Percentiles rank a stretch among this genome's conserved stretches.
phyloP scores from a whole-genome alignment of 257 asterid species.

The Hygrophila difformis region DNA sequence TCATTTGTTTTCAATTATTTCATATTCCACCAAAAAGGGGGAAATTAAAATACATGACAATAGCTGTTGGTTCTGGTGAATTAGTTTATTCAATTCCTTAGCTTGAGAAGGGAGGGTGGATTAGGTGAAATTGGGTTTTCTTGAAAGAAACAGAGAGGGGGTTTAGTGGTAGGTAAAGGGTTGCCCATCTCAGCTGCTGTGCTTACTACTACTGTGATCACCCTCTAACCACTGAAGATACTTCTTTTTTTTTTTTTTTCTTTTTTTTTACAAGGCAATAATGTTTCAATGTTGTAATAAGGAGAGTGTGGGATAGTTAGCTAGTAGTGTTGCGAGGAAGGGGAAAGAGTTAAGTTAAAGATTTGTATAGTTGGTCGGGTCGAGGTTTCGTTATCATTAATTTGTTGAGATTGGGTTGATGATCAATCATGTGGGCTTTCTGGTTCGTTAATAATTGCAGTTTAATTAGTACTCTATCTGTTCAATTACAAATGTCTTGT shows the following conservation, averaged over 20 bases:
- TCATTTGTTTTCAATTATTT: too few relatives aligned
- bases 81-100: slow-evolving; percentile 15
- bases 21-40: background rate
- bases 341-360: background rate
- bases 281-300: too few relatives aligned
- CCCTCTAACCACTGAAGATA: slow-evolving; percentile 14
- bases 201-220: slow-evolving; percentile 2
- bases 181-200: slow-evolving; percentile 35
- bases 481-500: too few relatives aligned
- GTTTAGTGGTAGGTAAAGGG: slow-evolving; percentile 36
- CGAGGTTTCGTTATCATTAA: background rate
- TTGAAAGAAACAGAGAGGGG: slow-evolving; percentile 19
- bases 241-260: background rate
- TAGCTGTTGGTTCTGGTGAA: slow-evolving; percentile 19
- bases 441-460: background rate
- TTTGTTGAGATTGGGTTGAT: too few relatives aligned
- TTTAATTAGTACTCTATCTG: too few relatives aligned
- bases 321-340: slow-evolving; percentile 10
- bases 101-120: slow-evolving; percentile 13
- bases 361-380: slow-evolving; percentile 4
- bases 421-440: background rate
- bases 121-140: slow-evolving; percentile 59
- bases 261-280: too few relatives aligned
- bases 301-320: too few relatives aligned
- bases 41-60: too few relatives aligned